Percentiles rank a stretch among this genome's conserved stretches.
Evolutionary conservation across 2,329 filamentous ascomycete species (phyloP).

Genomic region (Amylocarpus encephaloides): DNA sequence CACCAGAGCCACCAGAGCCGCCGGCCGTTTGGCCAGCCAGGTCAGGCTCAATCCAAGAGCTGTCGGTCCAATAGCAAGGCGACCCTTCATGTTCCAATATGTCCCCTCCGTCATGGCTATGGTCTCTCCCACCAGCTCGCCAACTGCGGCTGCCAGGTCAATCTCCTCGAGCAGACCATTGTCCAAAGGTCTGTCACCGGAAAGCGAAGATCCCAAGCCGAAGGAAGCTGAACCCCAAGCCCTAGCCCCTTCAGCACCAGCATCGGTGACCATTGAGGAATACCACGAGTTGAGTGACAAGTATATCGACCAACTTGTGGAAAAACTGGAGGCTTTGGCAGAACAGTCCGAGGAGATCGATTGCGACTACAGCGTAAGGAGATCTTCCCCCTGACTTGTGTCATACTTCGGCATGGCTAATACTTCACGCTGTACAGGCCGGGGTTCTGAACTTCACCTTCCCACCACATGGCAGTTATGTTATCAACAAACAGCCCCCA

Average conservation of each 20-base stretch:
- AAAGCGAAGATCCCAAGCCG: slow-evolving; percentile 46
- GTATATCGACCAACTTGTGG: slow-evolving; percentile 57
- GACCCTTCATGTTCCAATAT: slow-evolving; percentile 1
- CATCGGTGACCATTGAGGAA: slow-evolving; percentile 59
- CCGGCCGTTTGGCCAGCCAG: slow-evolving; percentile 7
- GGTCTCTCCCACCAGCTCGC: neutral
- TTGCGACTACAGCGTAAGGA: slow-evolving; percentile 77
- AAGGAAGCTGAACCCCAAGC: slow-evolving; percentile 37
- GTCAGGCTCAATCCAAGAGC: neutral
- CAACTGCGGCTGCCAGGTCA: slow-evolving; percentile 10
- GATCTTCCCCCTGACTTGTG: neutral
- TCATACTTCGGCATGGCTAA: neutral
- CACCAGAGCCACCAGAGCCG: slow-evolving; percentile 12
- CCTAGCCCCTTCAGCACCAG: slow-evolving; percentile 43
- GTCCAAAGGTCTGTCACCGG: slow-evolving; percentile 52
- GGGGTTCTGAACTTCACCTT: slow-evolving; percentile 77
- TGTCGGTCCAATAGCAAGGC: neutral
- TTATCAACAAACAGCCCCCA: slow-evolving; percentile 97
- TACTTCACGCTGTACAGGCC: slow-evolving; percentile 46
- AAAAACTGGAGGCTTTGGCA: slow-evolving; percentile 63
- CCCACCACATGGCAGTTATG: slow-evolving; percentile 69
- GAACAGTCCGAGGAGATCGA: slow-evolving; percentile 73
- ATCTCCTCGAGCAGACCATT: slow-evolving; percentile 34
- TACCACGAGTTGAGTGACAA: slow-evolving; percentile 74
- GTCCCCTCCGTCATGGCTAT: too few relatives aligned